phyloP scores from a whole-genome alignment of 495 filamentous ascomycete genomes.

The Margaritispora aquatica region DNA sequence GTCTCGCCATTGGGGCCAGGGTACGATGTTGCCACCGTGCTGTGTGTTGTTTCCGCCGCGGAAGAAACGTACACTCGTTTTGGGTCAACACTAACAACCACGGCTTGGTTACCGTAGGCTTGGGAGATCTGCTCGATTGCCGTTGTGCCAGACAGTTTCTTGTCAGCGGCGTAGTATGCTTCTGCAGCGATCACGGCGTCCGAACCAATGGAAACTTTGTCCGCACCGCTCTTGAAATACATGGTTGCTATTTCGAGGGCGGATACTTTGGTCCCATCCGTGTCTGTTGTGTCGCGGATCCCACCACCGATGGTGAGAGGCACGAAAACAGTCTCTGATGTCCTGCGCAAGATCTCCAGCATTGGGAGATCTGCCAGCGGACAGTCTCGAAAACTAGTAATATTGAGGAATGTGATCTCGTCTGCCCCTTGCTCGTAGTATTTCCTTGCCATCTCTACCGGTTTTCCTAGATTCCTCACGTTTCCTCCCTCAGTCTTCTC shows the following conservation, averaged over 20 bases:
- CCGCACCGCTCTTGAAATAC: constrained; percentile 98
- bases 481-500: constrained; percentile 72
- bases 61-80: constrained; percentile 80
- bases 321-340: constrained; percentile 93
- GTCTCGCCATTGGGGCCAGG: constrained; percentile 70
- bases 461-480: constrained; percentile 92
- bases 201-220: constrained; percentile 96
- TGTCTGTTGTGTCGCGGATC: constrained; percentile 84
- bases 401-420: constrained; percentile 96
- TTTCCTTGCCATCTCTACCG: constrained; percentile 84
- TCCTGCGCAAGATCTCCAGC: constrained; percentile 83
- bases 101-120: constrained; percentile 94
- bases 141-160: constrained; percentile 67
- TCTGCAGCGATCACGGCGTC: constrained; percentile 91
- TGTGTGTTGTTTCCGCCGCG: constrained; percentile 66
- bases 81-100: constrained; percentile 93
- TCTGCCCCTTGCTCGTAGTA: constrained; percentile 98
- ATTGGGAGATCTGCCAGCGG: constrained; percentile 88
- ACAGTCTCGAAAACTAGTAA: constrained; percentile 94
- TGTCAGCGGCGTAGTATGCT: constrained; percentile 67
- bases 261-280: constrained; percentile 77
- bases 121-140: constrained; percentile 91
- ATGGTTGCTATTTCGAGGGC: constrained; percentile 90
- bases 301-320: constrained; percentile 93
- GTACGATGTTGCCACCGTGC: constrained; percentile 63